Base-by-base conservation (phyloP, 768 basidiomycete genomes). In the Kwoniella botswanensis region DNA sequence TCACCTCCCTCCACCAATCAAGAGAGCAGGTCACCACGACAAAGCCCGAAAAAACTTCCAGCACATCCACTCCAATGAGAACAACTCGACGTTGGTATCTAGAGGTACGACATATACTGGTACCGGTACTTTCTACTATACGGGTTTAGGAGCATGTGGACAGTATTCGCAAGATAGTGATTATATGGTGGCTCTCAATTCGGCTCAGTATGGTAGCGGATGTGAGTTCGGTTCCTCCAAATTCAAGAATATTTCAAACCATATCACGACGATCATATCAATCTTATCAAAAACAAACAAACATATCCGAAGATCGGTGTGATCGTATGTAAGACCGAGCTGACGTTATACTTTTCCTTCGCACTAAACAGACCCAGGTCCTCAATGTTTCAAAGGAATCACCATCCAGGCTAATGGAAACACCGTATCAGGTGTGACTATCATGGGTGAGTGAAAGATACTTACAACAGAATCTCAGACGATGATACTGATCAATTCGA, bases 321-420 rank as follows among this genome's bases (percentile, higher is more conserved):
- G 35, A 35, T 35, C 35, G 35, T 35, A 35, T 50, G 46, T 24
- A 26, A 15, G 17, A 24, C 52, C 10, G 21, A 29, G 50, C 67
- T 68, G 60, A 60, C 26, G 21, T 29, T 43, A 60, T 41, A 26
- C 50, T n/a, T 10, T 24, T 18, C 55, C 22, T 22, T 44, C n/a
- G 13, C 46, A 15, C 15, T 35, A 35, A 26, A 10, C 41, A 75
- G 73, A 78, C 59, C 80, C 80, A 52, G 80, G 80, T 41, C 80
- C 80, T n/a, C 73, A 81, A 63, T 81, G 80, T 65, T 81, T 79
- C 74, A 79, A 77, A 43, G 63, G 29, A 13, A 79, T 81, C 60
- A 73, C 74, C 12, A 70, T 81, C 44, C 71, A 76, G 46, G 74
- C 75, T 15, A 78, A 78, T 65, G 78, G 78, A 26, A 69, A 73